These are phyloP conservation scores for Wilhelminamyces savonicus DNA, from an alignment of 805 yeast species.

Conservation along the genomic window DNA sequence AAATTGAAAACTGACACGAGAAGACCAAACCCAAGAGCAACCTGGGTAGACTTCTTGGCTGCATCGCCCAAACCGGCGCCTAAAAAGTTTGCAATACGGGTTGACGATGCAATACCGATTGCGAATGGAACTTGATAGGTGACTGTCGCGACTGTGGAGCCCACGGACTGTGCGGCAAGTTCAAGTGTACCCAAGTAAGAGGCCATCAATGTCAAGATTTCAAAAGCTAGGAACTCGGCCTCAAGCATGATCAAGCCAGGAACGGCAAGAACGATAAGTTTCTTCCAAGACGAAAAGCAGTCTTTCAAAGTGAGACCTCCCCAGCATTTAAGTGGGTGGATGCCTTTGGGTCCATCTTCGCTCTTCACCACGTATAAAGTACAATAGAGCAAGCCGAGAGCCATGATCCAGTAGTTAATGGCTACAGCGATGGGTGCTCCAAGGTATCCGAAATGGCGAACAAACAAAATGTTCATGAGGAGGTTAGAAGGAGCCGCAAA, in stretches of 20 bases:
- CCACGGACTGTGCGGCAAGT: slow-evolving; percentile 48
- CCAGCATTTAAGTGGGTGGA: slow-evolving; percentile 45
- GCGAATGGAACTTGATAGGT: slow-evolving; percentile 56
- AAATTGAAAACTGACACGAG: slow-evolving; percentile 27
- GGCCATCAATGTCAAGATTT: slow-evolving; percentile 48
- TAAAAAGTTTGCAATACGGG: slow-evolving; percentile 51
- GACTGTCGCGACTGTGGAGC: slow-evolving; percentile 35
- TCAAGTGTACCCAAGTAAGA: slow-evolving; percentile 48
- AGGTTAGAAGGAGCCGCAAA: slow-evolving; percentile 51
- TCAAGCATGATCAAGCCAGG: slow-evolving; percentile 56
- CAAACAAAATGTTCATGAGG: slow-evolving; percentile 41
- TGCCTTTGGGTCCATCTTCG: slow-evolving; percentile 38
- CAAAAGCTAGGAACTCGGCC: slow-evolving; percentile 56
- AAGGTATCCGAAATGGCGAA: slow-evolving; percentile 41
- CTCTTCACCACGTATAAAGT: slow-evolving; percentile 31
- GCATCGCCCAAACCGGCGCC: slow-evolving; percentile 39
- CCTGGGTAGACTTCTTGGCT: slow-evolving; percentile 31
- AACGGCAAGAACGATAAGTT: slow-evolving; percentile 38
- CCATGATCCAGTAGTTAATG: slow-evolving; percentile 54
- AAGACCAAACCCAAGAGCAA: slow-evolving; percentile 32
- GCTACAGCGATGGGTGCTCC: slow-evolving; percentile 59
- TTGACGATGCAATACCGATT: slow-evolving; percentile 51
- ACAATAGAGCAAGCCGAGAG: slow-evolving; percentile 33
- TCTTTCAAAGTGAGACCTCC: slow-evolving; percentile 36
- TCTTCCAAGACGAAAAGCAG: slow-evolving; percentile 42